A percentile compares a stretch with the other conserved stretches of the same genome.
phyloP scores from a whole-genome alignment of 2,329 filamentous ascomycete species.

The Trichoderma gracile region DNA sequence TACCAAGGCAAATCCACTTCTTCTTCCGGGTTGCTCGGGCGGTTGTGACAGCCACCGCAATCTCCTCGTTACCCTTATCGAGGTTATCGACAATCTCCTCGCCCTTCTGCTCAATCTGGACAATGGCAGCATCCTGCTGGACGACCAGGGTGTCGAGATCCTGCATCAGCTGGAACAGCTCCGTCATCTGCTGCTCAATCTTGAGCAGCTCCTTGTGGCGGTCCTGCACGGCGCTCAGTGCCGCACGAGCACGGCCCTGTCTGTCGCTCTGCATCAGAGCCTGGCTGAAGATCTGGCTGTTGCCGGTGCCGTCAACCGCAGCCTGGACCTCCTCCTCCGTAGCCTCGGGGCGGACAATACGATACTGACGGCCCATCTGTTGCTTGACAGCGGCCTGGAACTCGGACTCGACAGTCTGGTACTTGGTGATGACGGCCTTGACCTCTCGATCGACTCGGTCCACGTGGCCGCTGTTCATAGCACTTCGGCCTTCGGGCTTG shows the following conservation, averaged over 20 bases:
- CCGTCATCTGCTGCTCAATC: slow-evolving; percentile 87
- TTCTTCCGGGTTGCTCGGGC: slow-evolving; percentile 80
- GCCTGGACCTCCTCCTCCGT: slow-evolving; percentile 74
- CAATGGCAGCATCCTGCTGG: slow-evolving; percentile 79
- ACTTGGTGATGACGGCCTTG: slow-evolving; percentile 77
- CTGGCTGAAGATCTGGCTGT: slow-evolving; percentile 83
- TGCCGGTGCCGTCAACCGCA: slow-evolving; percentile 70
- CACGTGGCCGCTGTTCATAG: slow-evolving; percentile 77
- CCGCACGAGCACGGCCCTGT: slow-evolving; percentile 76
- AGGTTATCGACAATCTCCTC: slow-evolving; percentile 85
- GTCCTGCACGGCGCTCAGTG: slow-evolving; percentile 75
- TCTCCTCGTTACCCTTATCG: slow-evolving; percentile 79
- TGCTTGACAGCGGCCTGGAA: slow-evolving; percentile 80
- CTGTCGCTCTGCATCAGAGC: slow-evolving; percentile 80
- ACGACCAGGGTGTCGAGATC: slow-evolving; percentile 84
- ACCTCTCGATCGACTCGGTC: slow-evolving; percentile 76
- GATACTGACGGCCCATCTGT: slow-evolving; percentile 85
- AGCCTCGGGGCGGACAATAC: slow-evolving; percentile 82
- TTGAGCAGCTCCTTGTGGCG: slow-evolving; percentile 86
- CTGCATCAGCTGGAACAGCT: slow-evolving; percentile 84
- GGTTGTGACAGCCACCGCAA: slow-evolving; percentile 77
- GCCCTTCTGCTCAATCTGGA: slow-evolving; percentile 81
- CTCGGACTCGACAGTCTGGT: slow-evolving; percentile 75
- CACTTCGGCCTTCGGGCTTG: slow-evolving; percentile 70
- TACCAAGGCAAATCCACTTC: slow-evolving; percentile 95